Evolutionary conservation across 495 filamentous ascomycete genomes (phyloP), one percentile per base, ranked within the genome.

Genomic region (Penicillium malachiteum): DNA sequence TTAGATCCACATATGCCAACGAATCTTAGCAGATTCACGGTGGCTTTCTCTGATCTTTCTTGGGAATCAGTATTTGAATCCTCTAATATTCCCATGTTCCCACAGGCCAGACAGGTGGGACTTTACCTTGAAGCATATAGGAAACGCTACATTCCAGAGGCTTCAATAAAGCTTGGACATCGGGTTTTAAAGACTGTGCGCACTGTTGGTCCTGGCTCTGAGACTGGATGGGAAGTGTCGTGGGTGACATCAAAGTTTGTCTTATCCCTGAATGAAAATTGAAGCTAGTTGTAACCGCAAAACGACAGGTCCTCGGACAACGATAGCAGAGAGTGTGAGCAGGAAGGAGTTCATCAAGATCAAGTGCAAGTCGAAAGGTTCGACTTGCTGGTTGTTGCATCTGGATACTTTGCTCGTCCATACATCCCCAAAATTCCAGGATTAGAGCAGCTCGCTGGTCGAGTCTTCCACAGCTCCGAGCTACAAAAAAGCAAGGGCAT

Each of bases 11-110:
- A 75, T 33, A 93, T 94, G 87, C 76, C 79, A 7, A 87, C 88
- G 3, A 96, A 96, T 70, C 82, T 90, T 50, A 90, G 86, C 68
- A 81, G 81, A 17, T 90, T 89, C 71, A 89, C 87, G 0, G 87
- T 92, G 38, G 78, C 83, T 39, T 94, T 96, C 66, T 88, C 89
- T 10, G 91, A 95, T 67, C 66, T 91, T 5, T 79, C 86, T 13
- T 92, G 90, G 89, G 71, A 76, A 16, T 71, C 71, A 7, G 77
- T 76, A 0, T 33, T 78, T 41, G 48, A 46, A 7, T 65, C 64
- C 3, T 65, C 75, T 7, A 66, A 67, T 3, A 61, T 76, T 10
- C 82, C 84, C 1, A 72, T 85, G 67, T 87, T 92, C 56, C 91
- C 90, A 8, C 81, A 75, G 12, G 91, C 91, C 6, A 86, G 81